Evolutionary conservation across 768 basidiomycete species (phyloP).

Genomic region (Suillus variegatus): DNA sequence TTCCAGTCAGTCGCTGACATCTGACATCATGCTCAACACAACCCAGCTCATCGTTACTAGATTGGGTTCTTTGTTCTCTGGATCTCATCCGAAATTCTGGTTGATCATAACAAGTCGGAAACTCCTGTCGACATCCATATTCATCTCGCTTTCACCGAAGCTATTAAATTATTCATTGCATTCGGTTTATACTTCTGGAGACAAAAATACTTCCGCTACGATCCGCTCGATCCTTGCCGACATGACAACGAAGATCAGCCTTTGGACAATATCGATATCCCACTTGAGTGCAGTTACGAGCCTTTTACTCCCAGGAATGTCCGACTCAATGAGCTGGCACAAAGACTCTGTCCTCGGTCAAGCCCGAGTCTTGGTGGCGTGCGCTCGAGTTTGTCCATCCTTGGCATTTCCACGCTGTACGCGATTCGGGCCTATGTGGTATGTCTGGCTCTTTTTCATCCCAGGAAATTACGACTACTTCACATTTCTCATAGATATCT

Average conservation of each 20-base stretch:
- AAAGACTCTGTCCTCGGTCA: slow-evolving; percentile 7
- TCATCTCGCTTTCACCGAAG: slow-evolving; percentile 21
- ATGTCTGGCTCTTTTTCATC: slow-evolving; percentile 14
- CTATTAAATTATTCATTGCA: slow-evolving; percentile 19
- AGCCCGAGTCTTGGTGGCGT: slow-evolving; percentile 11
- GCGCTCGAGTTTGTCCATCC: slow-evolving; percentile 18
- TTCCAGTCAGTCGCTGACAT: neutral
- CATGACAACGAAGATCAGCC: slow-evolving; percentile 11
- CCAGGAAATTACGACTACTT: neutral
- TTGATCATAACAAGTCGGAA: neutral
- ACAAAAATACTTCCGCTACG: slow-evolving; percentile 6
- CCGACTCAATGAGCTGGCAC: slow-evolving; percentile 1
- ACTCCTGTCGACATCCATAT: slow-evolving; percentile 13
- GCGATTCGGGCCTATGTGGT: slow-evolving; percentile 20
- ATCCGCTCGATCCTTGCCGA: neutral
- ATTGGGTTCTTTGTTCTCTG: neutral
- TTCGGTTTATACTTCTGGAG: slow-evolving; percentile 17
- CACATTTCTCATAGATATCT: slow-evolving; percentile 20
- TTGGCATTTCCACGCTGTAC: slow-evolving; percentile 16
- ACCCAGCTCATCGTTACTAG: neutral
- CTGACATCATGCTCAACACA: neutral
- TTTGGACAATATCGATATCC: slow-evolving; percentile 8
- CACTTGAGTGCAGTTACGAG: slow-evolving; percentile 13
- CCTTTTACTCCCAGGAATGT: slow-evolving; percentile 6
- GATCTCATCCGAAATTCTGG: neutral